Evolutionary conservation across 495 filamentous ascomycete species (phyloP).

Genomic region (Hypoxylon lienhwacheense): DNA sequence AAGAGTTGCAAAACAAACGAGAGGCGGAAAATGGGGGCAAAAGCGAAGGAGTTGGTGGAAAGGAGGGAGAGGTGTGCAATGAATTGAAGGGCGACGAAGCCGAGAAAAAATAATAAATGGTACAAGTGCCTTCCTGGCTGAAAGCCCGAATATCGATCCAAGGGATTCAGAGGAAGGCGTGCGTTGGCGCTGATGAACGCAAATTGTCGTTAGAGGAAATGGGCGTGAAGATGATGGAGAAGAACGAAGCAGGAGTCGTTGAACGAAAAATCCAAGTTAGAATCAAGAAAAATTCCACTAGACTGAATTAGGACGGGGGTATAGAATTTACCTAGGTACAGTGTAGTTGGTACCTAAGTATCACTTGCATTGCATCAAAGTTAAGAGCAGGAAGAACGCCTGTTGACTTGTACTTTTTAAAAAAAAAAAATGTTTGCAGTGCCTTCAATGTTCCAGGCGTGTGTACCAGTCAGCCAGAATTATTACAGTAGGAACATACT

Average conservation of each 20-base stretch:
- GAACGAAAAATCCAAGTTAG: constrained; percentile 43
- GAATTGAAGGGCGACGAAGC: constrained; percentile 9
- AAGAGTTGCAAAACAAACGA: constrained; percentile 43
- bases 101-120: constrained; percentile 27
- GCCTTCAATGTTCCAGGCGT: no score
- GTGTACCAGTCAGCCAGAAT: no score
- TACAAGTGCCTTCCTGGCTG: constrained; percentile 9
- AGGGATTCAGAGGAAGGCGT: background rate
- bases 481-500: no score
- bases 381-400: no score
- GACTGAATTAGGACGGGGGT: constrained; percentile 18
- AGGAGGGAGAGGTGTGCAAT: constrained; percentile 24
- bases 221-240: constrained; percentile 18
- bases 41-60: constrained; percentile 29
- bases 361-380: no score
- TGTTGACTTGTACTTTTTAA: no score
- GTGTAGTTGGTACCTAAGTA: no score
- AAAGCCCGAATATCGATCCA: background rate
- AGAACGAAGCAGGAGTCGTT: constrained; percentile 26
- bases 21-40: constrained; percentile 37
- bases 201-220: constrained; percentile 25
- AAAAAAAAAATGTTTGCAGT: no score
- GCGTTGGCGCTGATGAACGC: constrained; percentile 16
- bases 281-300: constrained; percentile 27
- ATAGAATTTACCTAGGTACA: no score